Evolutionary conservation across 2,329 filamentous ascomycete genomes (phyloP).

Genomic region (Alternaria incomplexa): DNA sequence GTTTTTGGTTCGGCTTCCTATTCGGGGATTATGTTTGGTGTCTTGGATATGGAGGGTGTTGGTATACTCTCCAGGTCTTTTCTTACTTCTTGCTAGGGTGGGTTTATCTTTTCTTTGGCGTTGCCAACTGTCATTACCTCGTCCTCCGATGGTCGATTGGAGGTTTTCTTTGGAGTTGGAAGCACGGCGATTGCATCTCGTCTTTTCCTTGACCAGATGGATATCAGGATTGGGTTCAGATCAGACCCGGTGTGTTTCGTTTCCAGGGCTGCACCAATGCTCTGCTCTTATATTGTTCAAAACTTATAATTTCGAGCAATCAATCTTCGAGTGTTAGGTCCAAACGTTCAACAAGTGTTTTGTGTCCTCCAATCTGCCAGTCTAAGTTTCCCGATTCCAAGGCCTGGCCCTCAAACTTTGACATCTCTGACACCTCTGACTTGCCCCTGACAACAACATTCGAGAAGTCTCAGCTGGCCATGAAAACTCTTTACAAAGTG

Average conservation of each 20-base stretch:
- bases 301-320: background rate
- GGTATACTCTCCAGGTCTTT: background rate
- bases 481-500: background rate
- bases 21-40: background rate
- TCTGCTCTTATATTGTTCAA: background rate
- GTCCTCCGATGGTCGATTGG: constrained; percentile 6
- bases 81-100: background rate
- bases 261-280: background rate
- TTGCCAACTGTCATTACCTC: background rate
- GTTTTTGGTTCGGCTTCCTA: background rate
- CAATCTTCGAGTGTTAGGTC: background rate
- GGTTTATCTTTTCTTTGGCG: background rate
- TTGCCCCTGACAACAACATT: background rate
- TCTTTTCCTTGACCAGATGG: background rate
- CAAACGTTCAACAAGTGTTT: background rate
- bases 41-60: background rate
- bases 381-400: background rate
- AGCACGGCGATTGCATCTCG: background rate
- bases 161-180: background rate
- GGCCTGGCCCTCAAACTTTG: background rate
- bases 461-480: background rate
- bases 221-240: too few relatives aligned
- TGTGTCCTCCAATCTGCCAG: background rate
- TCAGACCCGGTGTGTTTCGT: background rate
- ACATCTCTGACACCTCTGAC: background rate